phyloP scores from a whole-genome alignment of 805 yeast genomes.

The Candida multigemmis region DNA sequence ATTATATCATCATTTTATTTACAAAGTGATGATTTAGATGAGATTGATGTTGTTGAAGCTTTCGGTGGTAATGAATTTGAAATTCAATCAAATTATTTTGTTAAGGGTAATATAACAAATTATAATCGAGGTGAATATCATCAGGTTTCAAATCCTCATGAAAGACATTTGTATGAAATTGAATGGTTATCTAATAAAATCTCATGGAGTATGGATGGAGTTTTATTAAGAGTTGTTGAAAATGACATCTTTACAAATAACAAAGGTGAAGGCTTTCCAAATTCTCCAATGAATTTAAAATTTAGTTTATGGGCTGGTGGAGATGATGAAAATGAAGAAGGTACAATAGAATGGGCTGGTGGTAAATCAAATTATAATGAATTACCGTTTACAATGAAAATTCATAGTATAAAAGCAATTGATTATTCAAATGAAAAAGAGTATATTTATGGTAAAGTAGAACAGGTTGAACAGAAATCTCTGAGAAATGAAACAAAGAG shows the following conservation, averaged over 20 bases:
- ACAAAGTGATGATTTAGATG: conserved; percentile 35
- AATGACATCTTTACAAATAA: conserved; percentile 7
- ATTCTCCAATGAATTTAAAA: conserved; percentile 25
- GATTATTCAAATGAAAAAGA: conserved; percentile 21
- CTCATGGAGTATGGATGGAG: conserved; percentile 21
- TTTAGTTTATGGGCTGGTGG: conserved; percentile 37
- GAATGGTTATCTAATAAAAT: conserved; percentile 27
- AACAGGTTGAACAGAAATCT: no score
- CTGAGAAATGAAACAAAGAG: no score
- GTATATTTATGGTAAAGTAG: conserved; percentile 22
- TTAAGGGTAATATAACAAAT: conserved; percentile 27
- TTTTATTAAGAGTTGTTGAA: conserved; percentile 12
- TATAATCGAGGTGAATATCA: conserved; percentile 29
- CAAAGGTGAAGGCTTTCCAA: conserved; percentile 26
- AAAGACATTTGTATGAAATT: conserved; percentile 17
- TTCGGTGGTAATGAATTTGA: conserved; percentile 25
- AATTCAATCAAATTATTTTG: conserved; percentile 29
- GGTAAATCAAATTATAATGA: conserved; percentile 21
- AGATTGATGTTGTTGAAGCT: conserved; percentile 29
- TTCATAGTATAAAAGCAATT: conserved; percentile 10
- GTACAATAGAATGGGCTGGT: conserved; percentile 34
- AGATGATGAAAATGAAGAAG: conserved; percentile 19
- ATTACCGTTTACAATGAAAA: conserved; percentile 24
- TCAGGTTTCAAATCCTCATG: conserved; percentile 14
- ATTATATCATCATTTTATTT: conserved; percentile 29